phyloP scores from a whole-genome alignment of 768 basidiomycete species.

The Holtermannia corniformis region DNA sequence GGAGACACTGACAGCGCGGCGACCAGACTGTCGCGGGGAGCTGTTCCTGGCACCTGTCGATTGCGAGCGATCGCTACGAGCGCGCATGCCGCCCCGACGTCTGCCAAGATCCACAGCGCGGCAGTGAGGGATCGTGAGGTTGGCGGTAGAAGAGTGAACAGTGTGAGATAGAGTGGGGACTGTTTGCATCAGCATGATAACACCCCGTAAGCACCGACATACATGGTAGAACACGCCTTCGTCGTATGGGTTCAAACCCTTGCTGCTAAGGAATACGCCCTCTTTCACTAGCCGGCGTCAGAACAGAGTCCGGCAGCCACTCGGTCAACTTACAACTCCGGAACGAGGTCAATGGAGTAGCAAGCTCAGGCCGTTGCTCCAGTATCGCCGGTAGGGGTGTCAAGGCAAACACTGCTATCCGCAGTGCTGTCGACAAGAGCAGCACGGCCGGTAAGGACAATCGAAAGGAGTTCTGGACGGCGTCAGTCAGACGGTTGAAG shows the following conservation, averaged over 20 bases:
- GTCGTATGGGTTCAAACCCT: slow-evolving; percentile 76
- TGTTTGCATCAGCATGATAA: slow-evolving; percentile 32
- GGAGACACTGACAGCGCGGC: slow-evolving; percentile 55
- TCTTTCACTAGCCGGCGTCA: slow-evolving; percentile 59
- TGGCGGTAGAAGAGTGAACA: slow-evolving; percentile 65
- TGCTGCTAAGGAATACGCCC: slow-evolving; percentile 68
- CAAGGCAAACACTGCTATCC: slow-evolving; percentile 46
- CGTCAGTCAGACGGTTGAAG: too few relatives aligned
- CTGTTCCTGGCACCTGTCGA: slow-evolving; percentile 44
- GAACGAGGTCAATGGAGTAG: slow-evolving; percentile 72
- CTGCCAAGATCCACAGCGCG: slow-evolving; percentile 58
- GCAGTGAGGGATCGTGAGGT: slow-evolving; percentile 49
- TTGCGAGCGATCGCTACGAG: slow-evolving; percentile 56
- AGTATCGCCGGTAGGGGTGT: slow-evolving; percentile 50
- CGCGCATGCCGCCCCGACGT: slow-evolving; percentile 59
- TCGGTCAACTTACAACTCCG: slow-evolving; percentile 53
- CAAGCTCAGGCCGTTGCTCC: slow-evolving; percentile 63
- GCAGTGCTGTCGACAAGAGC: background rate
- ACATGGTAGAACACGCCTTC: slow-evolving; percentile 83
- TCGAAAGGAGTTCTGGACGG: too few relatives aligned
- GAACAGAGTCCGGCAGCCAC: slow-evolving; percentile 9
- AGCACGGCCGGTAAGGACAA: background rate
- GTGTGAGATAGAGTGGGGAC: slow-evolving; percentile 70
- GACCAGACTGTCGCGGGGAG: slow-evolving; percentile 52
- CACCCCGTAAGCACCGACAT: slow-evolving; percentile 28